Evolutionary conservation across 176 grass and related monocot genomes (phyloP).

Genomic region (maize (Zea mays)): Zm-B73-REFERENCE-NAM-5.0 NC_050096.1:4103001-4103500

Average conservation of each 20-base stretch:
- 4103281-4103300: conserved; percentile 50
- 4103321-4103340: conserved; percentile 42
- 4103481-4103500: conserved; percentile 64
- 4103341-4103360: conserved; percentile 34
- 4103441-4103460: conserved; percentile 53
- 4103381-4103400: conserved; percentile 40
- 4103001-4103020: conserved; percentile 47
- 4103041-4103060: conserved; percentile 59
- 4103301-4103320: conserved; percentile 64
- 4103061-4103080: conserved; percentile 52
- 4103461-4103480: conserved; percentile 50
- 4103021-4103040: conserved; percentile 66
- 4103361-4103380: conserved; percentile 48
- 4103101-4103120: conserved; percentile 37
- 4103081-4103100: conserved; percentile 57
- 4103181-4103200: conserved; percentile 67
- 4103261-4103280: conserved; percentile 44
- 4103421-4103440: conserved; percentile 66
- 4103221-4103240: conserved; percentile 61
- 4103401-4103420: conserved; percentile 49
- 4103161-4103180: conserved; percentile 55
- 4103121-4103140: conserved; percentile 47
- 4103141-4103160: conserved; percentile 50
- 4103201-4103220: conserved; percentile 51
- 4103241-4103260: conserved; percentile 46